phyloP scores from a whole-genome alignment of 2,329 filamentous ascomycete genomes.

The Beauveria sp. region DNA sequence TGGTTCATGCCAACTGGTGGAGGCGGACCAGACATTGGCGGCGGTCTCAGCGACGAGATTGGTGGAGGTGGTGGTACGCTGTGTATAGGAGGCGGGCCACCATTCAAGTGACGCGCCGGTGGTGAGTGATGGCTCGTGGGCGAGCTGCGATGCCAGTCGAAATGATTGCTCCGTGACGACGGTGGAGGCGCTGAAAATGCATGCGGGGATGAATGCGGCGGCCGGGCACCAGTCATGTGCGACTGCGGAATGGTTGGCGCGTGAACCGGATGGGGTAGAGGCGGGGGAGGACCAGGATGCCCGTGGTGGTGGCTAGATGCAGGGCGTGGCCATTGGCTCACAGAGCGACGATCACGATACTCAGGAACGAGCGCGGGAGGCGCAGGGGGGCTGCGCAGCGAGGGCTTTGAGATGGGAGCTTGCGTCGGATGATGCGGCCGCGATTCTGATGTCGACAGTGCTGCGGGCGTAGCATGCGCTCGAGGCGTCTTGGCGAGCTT shows the following conservation, averaged over 20 bases:
- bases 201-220: slow-evolving; percentile 27
- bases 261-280: slow-evolving; percentile 12
- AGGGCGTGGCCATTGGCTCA: slow-evolving; percentile 15
- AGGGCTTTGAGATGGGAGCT: slow-evolving; percentile 14
- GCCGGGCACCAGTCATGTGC: slow-evolving; percentile 18
- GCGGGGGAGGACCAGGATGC: slow-evolving; percentile 8
- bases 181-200: slow-evolving; percentile 31
- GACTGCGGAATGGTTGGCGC: not conserved
- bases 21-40: slow-evolving; percentile 35
- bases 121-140: slow-evolving; percentile 44
- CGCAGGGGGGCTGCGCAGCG: slow-evolving; percentile 23
- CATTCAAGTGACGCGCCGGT: slow-evolving; percentile 42
- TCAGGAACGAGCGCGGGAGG: slow-evolving; percentile 15
- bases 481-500: slow-evolving; percentile 43
- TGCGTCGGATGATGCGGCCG: slow-evolving; percentile 7
- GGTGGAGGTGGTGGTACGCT: slow-evolving; percentile 19
- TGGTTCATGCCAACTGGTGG: slow-evolving; percentile 33
- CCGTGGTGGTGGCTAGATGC: slow-evolving; percentile 9
- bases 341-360: slow-evolving; percentile 20
- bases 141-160: slow-evolving; percentile 20
- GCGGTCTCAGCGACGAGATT: slow-evolving; percentile 38
- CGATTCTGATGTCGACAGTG: slow-evolving; percentile 11
- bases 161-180: not conserved
- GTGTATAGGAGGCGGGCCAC: slow-evolving; percentile 31
- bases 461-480: slow-evolving; percentile 18